Base-by-base conservation (phyloP, 345 rosid species). In the Mallotus nudiflorus region DNA sequence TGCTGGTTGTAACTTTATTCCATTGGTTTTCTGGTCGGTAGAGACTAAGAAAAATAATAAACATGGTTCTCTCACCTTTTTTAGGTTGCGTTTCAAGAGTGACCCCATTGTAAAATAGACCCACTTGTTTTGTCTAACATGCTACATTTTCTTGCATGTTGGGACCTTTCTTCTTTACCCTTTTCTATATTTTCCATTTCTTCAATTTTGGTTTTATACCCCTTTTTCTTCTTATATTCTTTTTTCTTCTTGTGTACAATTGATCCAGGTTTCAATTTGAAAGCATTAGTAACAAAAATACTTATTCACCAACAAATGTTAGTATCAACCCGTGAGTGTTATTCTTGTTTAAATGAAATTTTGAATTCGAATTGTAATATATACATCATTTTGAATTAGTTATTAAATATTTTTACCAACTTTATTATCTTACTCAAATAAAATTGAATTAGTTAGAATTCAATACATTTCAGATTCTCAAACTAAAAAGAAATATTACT, bases 11-110 rank as follows among this genome's bases (percentile, higher is more conserved):
- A 28, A 79, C 82, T 85, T 82, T 80, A 80, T 49, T 80, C 77
- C 81, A 54, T 73, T 69, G 75, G 83, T 69, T 75, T 70, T 50
- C 46, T 63, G 83, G 84, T 73, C 80, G 82, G 82, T 29, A 18
- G 68, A 33, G 58, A 29, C 46, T 15, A 59, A 3, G 31, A 62
- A 51, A 28, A 16, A 70, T n/a, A 27, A 66, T n/a, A 27, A 66
- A 65, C 73, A 48, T 74, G 75, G 69, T 68, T 59, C 46, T 3
- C 46, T 10, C 13, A 25, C 55, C 73, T 65, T 52, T 73, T 37
- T 33, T 65, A 18, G n/a, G n/a, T n/a, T n/a, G n/a, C 6, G 3
- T 33, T 33, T 33, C 37, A 70, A 51, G 42, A 42, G 57, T 68
- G 49, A 46, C 53, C 71, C 74, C 71, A 54, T 66, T 39, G 24